Conservation (phyloP, 2,329 filamentous ascomycete genomes). For the Trichoderma koningiopsis region DNA sequence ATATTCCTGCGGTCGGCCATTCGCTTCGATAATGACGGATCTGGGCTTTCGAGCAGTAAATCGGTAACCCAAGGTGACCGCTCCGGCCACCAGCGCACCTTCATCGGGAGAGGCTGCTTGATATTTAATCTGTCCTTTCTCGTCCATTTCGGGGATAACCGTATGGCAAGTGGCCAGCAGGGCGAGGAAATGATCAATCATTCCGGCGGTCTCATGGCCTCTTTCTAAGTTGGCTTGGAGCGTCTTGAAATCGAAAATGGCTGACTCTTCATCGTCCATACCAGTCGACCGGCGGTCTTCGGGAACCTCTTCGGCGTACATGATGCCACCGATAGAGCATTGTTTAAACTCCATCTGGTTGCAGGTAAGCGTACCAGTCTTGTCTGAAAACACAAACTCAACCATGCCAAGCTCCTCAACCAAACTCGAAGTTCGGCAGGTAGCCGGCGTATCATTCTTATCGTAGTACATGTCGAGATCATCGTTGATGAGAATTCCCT, state of each 20-base stretch:
- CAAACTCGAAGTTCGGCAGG: constrained; percentile 92
- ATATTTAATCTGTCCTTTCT: constrained; percentile 88
- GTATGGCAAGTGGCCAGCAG: constrained; percentile 92
- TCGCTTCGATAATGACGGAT: constrained; percentile 79
- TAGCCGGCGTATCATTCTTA: constrained; percentile 90
- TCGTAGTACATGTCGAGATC: constrained; percentile 98
- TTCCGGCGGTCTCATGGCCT: constrained; percentile 51
- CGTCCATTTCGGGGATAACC: constrained; percentile 87
- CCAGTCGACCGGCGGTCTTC: constrained; percentile 82
- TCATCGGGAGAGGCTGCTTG: constrained; percentile 97
- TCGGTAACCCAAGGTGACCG: constrained; percentile 79
- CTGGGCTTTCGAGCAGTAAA: constrained; percentile 90
- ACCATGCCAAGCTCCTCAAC: constrained; percentile 98
- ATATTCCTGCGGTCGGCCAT: constrained; percentile 75
- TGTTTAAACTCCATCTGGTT: constrained; percentile 99
- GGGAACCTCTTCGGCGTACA: constrained; percentile 89
- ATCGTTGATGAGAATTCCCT: constrained; percentile 95
- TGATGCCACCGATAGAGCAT: constrained; percentile 87
- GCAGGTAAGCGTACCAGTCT: constrained; percentile 95
- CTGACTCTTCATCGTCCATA: constrained; percentile 80
- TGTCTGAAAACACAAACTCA: constrained; percentile 98
- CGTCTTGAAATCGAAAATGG: constrained; percentile 81
- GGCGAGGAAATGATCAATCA: constrained; percentile 79
- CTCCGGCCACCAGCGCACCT: constrained; percentile 93
- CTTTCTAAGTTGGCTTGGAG: constrained; percentile 69